Evolutionary conservation across 257 asterid genomes (phyloP).

Genomic region (Anisodus acutangulus): DNA sequence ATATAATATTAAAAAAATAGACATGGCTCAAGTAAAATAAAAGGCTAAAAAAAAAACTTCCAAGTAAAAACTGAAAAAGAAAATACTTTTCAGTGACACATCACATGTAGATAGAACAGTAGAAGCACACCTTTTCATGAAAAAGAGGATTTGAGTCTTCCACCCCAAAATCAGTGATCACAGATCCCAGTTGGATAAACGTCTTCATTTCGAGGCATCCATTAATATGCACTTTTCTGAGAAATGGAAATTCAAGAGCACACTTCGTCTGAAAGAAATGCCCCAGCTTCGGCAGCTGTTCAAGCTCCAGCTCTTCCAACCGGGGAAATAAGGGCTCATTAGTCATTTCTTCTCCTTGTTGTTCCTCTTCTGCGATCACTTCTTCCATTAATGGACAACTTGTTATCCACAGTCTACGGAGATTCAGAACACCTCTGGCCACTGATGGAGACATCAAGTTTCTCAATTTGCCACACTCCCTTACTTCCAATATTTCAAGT

Average conservation of each 20-base stretch:
- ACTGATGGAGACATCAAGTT: slow-evolving; percentile 16
- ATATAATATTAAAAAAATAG: too few species aligned
- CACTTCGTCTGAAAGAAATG: background rate
- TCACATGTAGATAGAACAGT: background rate
- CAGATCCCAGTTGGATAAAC: background rate
- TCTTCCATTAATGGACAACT: accelerated
- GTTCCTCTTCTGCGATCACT: background rate
- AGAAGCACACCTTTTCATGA: slow-evolving; percentile 16
- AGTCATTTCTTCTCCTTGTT: background rate
- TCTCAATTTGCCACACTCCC: background rate
- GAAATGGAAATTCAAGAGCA: background rate
- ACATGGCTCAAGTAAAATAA: too few species aligned
- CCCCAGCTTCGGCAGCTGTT: accelerated
- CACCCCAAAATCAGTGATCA: background rate
- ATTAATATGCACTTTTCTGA: accelerated
- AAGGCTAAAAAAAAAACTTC: background rate
- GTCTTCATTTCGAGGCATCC: background rate
- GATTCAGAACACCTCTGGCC: background rate
- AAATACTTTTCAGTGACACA: background rate
- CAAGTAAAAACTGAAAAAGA: background rate
- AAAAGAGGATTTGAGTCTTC: background rate
- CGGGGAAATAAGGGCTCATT: background rate
- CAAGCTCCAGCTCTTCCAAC: accelerated
- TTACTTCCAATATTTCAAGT: accelerated
- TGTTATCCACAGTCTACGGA: accelerated